phyloP scores from a whole-genome alignment of 495 filamentous ascomycete genomes.

The Glonium stellatum region DNA sequence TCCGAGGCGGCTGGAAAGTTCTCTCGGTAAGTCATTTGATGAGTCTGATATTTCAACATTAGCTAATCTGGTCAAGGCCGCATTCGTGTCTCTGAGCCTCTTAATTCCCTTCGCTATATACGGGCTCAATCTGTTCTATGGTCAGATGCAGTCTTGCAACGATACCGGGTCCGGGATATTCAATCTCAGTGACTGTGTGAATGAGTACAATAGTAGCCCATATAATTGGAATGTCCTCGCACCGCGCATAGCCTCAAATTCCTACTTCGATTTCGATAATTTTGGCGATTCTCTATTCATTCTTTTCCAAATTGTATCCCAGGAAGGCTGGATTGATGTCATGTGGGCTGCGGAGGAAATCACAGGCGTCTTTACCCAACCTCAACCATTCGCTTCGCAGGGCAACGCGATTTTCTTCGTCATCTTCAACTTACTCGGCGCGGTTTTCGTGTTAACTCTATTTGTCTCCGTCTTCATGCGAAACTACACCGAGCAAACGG shows the following conservation, averaged over 20 bases:
- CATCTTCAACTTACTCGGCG: constrained; percentile 90
- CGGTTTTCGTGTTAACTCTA: constrained; percentile 94
- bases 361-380: constrained; percentile 67
- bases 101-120: constrained; percentile 96
- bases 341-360: constrained; percentile 78
- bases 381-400: constrained; percentile 56
- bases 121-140: constrained; percentile 85
- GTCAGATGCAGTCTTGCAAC: constrained; percentile 73
- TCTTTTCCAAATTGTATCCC: constrained; percentile 97
- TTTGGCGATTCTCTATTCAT: constrained; percentile 90
- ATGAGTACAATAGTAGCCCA: constrained; percentile 70
- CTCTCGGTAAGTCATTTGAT: constrained; percentile 45
- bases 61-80: constrained; percentile 46
- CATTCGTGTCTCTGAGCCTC: constrained; percentile 88
- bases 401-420: constrained; percentile 93
- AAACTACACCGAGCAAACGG: constrained; percentile 97
- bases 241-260: constrained; percentile 70
- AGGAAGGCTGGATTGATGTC: constrained; percentile 94
- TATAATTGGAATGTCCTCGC: constrained; percentile 78
- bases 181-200: constrained; percentile 66
- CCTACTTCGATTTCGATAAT: constrained; percentile 88
- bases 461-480: constrained; percentile 99
- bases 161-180: constrained; percentile 50
- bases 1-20: constrained; percentile 88
- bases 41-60: constrained; percentile 6